phyloP scores from a whole-genome alignment of 176 grass and related monocot species.

The Ensete glaucum region DNA sequence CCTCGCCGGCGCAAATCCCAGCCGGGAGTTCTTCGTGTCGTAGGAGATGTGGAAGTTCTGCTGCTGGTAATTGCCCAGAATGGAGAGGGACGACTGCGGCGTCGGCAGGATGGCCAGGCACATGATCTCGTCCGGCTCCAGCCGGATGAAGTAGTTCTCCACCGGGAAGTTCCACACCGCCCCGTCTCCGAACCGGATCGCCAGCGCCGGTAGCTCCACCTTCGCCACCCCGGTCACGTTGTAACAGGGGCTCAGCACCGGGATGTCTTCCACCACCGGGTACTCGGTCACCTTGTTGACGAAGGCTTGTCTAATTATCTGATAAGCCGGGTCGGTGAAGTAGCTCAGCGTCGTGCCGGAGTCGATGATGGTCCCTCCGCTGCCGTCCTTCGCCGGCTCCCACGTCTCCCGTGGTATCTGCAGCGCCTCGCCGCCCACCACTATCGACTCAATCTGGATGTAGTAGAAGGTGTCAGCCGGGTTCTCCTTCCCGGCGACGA shows the following conservation, averaged over 20 bases:
- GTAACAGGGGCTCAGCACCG: constrained; percentile 70
- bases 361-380: constrained; percentile 75
- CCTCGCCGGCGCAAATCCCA: constrained; percentile 62
- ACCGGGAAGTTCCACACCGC: constrained; percentile 73
- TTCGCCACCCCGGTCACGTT: constrained; percentile 52
- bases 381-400: constrained; percentile 34
- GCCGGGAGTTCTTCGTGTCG: constrained; percentile 47
- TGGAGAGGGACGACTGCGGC: constrained; percentile 45
- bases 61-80: constrained; percentile 91
- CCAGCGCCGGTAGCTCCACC: constrained; percentile 59
- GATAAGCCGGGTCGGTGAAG: constrained; percentile 66
- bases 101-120: constrained; percentile 73
- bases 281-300: constrained; percentile 35
- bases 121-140: constrained; percentile 48
- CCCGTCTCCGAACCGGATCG: constrained; percentile 54
- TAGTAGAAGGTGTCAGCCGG: constrained; percentile 78
- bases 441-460: constrained; percentile 39
- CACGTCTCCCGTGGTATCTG: constrained; percentile 31
- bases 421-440: constrained; percentile 51
- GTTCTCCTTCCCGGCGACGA: constrained; percentile 18
- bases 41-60: constrained; percentile 89
- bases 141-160: constrained; percentile 86
- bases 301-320: constrained; percentile 57
- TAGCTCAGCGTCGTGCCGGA: constrained; percentile 95
- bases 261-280: constrained; percentile 38